Conservation (phyloP, 768 basidiomycete genomes). For the Cystobasidium tubakii region DNA sequence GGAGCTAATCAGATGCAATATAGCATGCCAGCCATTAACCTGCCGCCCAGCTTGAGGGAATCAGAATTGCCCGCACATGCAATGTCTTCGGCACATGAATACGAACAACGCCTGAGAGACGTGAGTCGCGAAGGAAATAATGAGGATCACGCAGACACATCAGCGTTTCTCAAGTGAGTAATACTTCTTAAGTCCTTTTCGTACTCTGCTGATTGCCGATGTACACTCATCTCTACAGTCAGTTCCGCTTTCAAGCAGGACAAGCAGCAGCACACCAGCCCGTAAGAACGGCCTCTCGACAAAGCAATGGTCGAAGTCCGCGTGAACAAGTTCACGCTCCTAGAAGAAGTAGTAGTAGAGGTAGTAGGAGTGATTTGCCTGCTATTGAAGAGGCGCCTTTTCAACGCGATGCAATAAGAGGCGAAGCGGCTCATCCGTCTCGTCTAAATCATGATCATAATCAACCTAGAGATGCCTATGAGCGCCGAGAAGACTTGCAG, state of each 20-base stretch:
- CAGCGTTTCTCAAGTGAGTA: neutral
- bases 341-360: neutral
- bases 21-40: neutral
- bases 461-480: neutral
- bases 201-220: no score
- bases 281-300: neutral
- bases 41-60: neutral
- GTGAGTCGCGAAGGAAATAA: no score
- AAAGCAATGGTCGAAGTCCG: neutral
- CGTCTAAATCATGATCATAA: neutral
- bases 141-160: neutral
- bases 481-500: neutral
- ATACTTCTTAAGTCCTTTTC: no score
- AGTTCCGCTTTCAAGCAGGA: constrained; percentile 7
- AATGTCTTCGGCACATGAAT: neutral
- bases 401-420: neutral
- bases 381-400: constrained; percentile 4
- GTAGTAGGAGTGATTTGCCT: neutral
- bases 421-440: neutral
- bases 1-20: neutral
- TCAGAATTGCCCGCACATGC: neutral
- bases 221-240: neutral
- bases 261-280: neutral
- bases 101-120: neutral
- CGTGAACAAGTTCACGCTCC: neutral